Conservation (phyloP, 2,329 filamentous ascomycete species). For the Fusarium setosum region DNA sequence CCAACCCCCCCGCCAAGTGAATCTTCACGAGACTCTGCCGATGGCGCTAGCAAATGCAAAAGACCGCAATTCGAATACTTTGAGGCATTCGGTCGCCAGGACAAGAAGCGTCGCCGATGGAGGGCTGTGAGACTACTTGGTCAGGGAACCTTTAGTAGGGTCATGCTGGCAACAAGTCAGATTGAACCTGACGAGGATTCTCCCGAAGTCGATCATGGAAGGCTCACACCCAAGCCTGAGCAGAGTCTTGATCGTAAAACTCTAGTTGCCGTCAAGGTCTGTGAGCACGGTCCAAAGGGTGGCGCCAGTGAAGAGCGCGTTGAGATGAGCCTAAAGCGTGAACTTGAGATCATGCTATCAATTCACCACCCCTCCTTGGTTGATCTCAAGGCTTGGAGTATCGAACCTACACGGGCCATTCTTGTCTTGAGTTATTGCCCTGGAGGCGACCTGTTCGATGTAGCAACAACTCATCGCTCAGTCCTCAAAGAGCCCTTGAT, state of each 20-base stretch:
- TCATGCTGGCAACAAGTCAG: conserved; percentile 89
- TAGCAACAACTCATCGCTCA: conserved; percentile 79
- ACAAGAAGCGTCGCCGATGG: conserved; percentile 81
- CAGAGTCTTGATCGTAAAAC: conserved; percentile 72
- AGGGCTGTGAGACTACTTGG: conserved; percentile 83
- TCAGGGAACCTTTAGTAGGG: conserved; percentile 94
- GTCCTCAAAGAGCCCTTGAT: conserved; percentile 77
- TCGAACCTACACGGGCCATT: conserved; percentile 83
- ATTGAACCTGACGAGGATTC: conserved; percentile 63
- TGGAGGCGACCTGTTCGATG: conserved; percentile 93
- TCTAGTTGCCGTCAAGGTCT: conserved; percentile 93
- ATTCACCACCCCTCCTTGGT: conserved; percentile 92
- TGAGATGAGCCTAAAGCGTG: conserved; percentile 92
- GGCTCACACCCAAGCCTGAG: conserved; percentile 43
- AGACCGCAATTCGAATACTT: conserved; percentile 70
- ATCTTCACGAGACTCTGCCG: conserved; percentile 63
- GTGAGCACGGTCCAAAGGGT: conserved; percentile 92
- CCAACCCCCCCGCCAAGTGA: conserved; percentile 88
- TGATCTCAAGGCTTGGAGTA: conserved; percentile 90
- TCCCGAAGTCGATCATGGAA: conserved; percentile 48
- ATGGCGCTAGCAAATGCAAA: conserved; percentile 55
- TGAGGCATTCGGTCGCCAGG: conserved; percentile 73
- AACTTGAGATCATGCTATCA: conserved; percentile 91
- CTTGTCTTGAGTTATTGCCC: conserved; percentile 92
- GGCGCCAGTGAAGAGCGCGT: conserved; percentile 93